These are phyloP conservation scores for Lyophyllum semitale DNA, from an alignment of 768 basidiomycete genomes.

Conservation along the genomic window DNA sequence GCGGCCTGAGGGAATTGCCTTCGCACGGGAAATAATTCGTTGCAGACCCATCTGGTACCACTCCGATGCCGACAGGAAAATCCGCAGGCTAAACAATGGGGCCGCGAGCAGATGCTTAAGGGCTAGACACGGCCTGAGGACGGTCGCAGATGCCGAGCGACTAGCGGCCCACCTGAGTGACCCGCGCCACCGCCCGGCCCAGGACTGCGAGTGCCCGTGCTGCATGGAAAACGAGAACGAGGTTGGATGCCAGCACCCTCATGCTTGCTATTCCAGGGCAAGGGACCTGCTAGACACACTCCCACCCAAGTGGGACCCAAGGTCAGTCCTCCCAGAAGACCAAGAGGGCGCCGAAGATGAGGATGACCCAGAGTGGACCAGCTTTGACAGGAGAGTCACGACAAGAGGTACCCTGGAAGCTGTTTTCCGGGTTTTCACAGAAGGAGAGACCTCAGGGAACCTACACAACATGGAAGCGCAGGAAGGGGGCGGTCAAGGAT, in stretches of 20 bases:
- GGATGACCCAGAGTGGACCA: not conserved
- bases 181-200: not conserved
- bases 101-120: slow-evolving; percentile 14
- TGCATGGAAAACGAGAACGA: not conserved
- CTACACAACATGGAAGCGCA: too few species aligned
- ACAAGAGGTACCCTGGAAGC: not conserved
- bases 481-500: not conserved
- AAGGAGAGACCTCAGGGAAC: not conserved
- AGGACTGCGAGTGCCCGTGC: not conserved
- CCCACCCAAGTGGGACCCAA: slow-evolving; percentile 24
- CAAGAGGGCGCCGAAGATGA: not conserved
- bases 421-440: not conserved
- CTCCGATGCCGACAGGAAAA: slow-evolving; percentile 7
- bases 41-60: slow-evolving; percentile 35
- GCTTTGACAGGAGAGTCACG: not conserved
- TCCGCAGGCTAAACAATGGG: not conserved
- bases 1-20: not conserved
- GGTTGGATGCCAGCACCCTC: slow-evolving; percentile 5
- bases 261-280: slow-evolving; percentile 16
- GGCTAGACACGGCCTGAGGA: slow-evolving; percentile 12
- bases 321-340: not conserved
- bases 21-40: slow-evolving; percentile 7
- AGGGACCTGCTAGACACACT: slow-evolving; percentile 15
- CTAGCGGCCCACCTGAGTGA: not conserved
- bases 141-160: slow-evolving; percentile 6